These are phyloP conservation scores for Aspergillus hancockii DNA, from an alignment of 495 filamentous ascomycete genomes.

Conservation along the genomic window DNA sequence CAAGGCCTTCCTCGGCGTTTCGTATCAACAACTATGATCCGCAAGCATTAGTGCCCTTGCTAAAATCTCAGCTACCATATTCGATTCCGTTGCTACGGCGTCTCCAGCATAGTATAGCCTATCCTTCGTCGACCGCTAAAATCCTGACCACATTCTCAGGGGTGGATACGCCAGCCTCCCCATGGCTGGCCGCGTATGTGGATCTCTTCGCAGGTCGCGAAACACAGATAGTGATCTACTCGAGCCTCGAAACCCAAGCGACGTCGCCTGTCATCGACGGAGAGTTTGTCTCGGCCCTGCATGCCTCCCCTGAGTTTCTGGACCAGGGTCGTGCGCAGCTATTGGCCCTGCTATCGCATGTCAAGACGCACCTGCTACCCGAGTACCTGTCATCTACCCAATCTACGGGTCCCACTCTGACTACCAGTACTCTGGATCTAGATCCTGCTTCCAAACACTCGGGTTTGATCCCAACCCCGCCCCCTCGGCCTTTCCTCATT, in stretches of 20 bases:
- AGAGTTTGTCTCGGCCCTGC: constrained; percentile 16
- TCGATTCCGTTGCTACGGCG: constrained; percentile 59
- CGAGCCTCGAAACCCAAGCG: constrained; percentile 46
- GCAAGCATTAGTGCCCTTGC: constrained; percentile 30
- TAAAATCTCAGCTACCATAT: constrained; percentile 52
- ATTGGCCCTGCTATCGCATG: constrained; percentile 28
- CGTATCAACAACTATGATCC: constrained; percentile 39
- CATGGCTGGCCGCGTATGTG: constrained; percentile 55
- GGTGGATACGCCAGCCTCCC: constrained; percentile 5
- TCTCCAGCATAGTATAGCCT: constrained; percentile 52
- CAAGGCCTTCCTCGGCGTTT: neutral
- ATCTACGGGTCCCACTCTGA: neutral
- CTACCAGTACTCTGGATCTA: neutral
- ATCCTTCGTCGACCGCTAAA: constrained; percentile 38
- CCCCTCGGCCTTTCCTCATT: constrained; percentile 30
- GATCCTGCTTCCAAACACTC: constrained; percentile 24
- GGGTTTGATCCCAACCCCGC: constrained; percentile 11
- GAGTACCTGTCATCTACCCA: constrained; percentile 24
- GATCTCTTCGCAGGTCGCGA: constrained; percentile 58
- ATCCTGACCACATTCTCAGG: constrained; percentile 43
- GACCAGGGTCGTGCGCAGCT: constrained; percentile 30
- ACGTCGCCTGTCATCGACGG: neutral
- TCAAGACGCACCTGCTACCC: constrained; percentile 29
- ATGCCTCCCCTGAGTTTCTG: constrained; percentile 11
- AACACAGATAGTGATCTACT: constrained; percentile 63